Base-by-base conservation (phyloP, 192 early-diverging fungal genomes). In the Dissophora ornata region DNA sequence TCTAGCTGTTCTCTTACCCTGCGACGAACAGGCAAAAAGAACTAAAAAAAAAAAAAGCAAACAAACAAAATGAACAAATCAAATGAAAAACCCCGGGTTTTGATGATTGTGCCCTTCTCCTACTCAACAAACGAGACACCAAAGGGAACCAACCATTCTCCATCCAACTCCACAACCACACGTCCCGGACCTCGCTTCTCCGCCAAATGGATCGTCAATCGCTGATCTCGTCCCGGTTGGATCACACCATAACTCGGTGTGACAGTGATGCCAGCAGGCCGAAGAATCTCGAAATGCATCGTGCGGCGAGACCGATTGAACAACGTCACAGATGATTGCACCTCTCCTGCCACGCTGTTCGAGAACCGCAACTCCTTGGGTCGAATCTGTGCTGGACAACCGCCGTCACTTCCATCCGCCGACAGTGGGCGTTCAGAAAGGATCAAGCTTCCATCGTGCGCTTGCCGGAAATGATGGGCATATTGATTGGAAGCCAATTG, bases 381-480 rank as follows among this genome's bases (percentile, higher is more conserved):
- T 51, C 69, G 69, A 30, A 71, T 62, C 60, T 71, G 59, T 3
- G 69, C 69, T 33, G 69, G 53, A 22, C 69, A 71, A 46, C 52
- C 42, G 40, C 41, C 25, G 24, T 40, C 19, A 18, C 38, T n/a
- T 5, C 34, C 49, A 22, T 51, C 13, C 33, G 38, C 36, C 22
- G 62, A 29, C 12, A 42, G 54, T 28, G 58, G 49, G 22, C 29
- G 41, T 3, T 60, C 50, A 1, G 57, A 60, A 32, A 68, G 34
- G 24, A 69, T 69, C 22, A 61, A 13, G 41, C 57, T 61, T 6
- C 67, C 58, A 42, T 69, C 58, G 24, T 69, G 57, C 15, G 67
- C 67, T 50, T 69, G 67, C 45, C 57, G 48, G 42, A 69, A 69
- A 40, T 57, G 51, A 19, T 69, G 67, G 9, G 28, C 22, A 21